phyloP scores from a whole-genome alignment of 495 filamentous ascomycete species.

The Aspergillus sparsus region DNA sequence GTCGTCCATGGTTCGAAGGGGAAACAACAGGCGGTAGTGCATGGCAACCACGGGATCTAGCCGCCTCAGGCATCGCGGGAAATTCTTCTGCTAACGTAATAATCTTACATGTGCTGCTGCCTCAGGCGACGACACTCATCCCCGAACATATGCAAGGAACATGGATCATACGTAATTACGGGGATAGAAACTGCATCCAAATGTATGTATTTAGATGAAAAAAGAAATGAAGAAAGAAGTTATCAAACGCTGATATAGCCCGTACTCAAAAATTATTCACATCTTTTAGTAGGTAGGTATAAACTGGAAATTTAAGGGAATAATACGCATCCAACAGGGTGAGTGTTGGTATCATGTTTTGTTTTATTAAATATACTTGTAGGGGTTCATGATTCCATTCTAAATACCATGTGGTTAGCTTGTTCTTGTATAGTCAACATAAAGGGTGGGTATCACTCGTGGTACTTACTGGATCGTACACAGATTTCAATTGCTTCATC shows the following conservation, averaged over 20 bases:
- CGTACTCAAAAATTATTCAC: neutral
- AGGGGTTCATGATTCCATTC: constrained; percentile 94
- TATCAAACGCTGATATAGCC: neutral
- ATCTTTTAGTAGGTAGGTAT: neutral
- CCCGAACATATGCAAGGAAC: too few species aligned
- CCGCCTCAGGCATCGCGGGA: constrained; percentile 29
- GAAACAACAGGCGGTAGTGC: constrained; percentile 43
- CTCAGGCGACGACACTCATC: constrained; percentile 6
- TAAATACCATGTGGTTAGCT: constrained; percentile 37
- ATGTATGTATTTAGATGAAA: neutral
- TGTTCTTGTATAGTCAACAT: neutral
- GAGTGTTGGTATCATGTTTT: neutral
- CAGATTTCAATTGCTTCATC: constrained; percentile 90
- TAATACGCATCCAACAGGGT: neutral
- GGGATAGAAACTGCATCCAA: too few species aligned
- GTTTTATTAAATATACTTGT: constrained; percentile 69
- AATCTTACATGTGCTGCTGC: neutral
- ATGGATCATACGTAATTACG: too few species aligned
- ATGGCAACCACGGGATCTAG: constrained; percentile 38
- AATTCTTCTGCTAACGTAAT: constrained; percentile 13
- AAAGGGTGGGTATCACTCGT: neutral
- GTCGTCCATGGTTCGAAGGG: constrained; percentile 28
- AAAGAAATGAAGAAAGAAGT: neutral
- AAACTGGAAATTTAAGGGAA: neutral
- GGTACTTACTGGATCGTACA: constrained; percentile 85